Base-by-base conservation (phyloP, 345 rosid species). In the Rubroshorea leprosula region DNA sequence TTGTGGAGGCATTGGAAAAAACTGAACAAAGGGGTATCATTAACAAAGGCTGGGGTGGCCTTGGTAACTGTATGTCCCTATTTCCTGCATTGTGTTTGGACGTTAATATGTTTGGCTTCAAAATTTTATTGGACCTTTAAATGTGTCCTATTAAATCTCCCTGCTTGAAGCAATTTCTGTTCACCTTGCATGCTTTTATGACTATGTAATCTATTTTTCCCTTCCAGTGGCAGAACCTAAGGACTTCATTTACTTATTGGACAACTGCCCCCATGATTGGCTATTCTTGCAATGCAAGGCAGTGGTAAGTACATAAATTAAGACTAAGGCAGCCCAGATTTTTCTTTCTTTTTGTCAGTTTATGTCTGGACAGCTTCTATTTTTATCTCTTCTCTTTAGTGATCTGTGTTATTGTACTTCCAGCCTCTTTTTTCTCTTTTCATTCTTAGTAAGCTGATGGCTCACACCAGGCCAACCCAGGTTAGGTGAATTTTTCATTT, bases 241-340 rank as follows among this genome's bases (percentile, higher is more conserved):
- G 68, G 97, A 94, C 71, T 80, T 31, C 6, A 67, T 90, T 62
- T 94, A 90, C 80, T 67, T 73, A 68, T 51, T 94, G 87, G 99
- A 94, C 70, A 94, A 94, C 65, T 74, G 77, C 60, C 99, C 99
- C 51, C 99, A 90, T 74, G 97, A 94, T 65, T 90, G 99, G 99
- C 75, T 94, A 35, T 94, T 94, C 76, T 79, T 92, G 49, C 92
- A 71, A 69, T 94, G 99, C 91, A 94, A 76, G 77, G 97, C 99
- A 67, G 99, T 94, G 96, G 99, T 94, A 74, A 80, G 95, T 73
- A 27, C 66, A 23, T 26, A 45, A 20, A 6, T 22, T 55, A 2
- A 13, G 41, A 35, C 41, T 35, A 35, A 35, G 41, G 11, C 41
- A 35, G 41, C 41, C 41, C 7, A 8, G 41, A 4, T 2, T 6